Base-by-base conservation (phyloP, 345 rosid species). In the Geranium rotundifolium region DNA sequence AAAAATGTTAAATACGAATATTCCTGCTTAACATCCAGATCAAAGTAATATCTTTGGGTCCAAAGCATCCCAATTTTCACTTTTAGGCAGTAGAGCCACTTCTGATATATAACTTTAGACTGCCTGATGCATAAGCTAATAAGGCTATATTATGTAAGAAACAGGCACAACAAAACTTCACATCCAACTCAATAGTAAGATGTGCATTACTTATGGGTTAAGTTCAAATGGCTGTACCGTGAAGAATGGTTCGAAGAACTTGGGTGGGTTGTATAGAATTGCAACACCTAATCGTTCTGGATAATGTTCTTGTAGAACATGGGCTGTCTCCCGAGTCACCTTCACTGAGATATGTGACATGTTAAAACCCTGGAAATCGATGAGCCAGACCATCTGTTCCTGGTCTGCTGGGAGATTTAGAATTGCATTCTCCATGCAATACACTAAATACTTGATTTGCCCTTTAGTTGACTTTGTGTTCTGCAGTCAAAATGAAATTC, bases 391-490 rank as follows among this genome's bases (percentile, higher is more conserved):
- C 88, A 92, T 82, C 59, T 89, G 91, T 69, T 89, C 98, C 73
- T 84, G 88, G 14, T 73, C 78, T 61, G 80, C 75, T 37, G 91
- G 87, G 56, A 92, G 73, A 75, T 87, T 89, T 70, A 83, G 67
- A 19, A 92, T 72, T 27, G 98, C 98, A 71, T 92, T 92, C 84
- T 92, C 98, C 95, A 89, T 89, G 78, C 98, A 92, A 71, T 92
- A 89, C 58, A 89, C 95, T 82, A 92, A 76, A 75, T 87, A 81
- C 69, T 75, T 79, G 63, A 89, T 87, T 68, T 92, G 98, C 55
- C 96, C 96, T 74, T 82, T 87, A 16, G 81, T 87, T 27, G 95
- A 87, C 74, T 92, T 92, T 9, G 96, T 70, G 73, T 92, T 92
- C 98, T 92, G 86, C 74, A 74, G 59, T 66, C 67, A 68, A 66